Evolutionary conservation across 306 rosid species (phyloP).

Genomic region (Trifolium pratense): DNA sequence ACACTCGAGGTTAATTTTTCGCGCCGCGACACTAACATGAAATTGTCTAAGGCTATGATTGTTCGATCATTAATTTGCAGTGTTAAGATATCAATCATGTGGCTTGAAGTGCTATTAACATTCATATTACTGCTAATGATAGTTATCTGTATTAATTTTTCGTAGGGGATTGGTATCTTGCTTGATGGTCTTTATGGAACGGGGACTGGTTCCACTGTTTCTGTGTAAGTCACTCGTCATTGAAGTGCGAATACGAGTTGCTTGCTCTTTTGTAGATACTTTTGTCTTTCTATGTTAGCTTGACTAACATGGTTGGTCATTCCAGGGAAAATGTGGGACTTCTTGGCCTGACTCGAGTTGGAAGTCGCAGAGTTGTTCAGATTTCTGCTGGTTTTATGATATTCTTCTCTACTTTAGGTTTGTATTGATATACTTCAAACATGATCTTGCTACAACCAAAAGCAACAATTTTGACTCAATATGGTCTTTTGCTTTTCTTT

Average conservation of each 20-base stretch:
- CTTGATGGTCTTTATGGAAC: conserved; percentile 95
- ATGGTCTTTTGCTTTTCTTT: conserved; percentile 12
- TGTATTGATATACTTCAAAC: conserved; percentile 35
- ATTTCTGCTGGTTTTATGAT: conserved; percentile 97
- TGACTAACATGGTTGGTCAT: conserved; percentile 37
- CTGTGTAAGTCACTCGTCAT: conserved; percentile 72
- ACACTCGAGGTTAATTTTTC: too few species aligned
- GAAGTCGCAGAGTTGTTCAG: conserved; percentile 96
- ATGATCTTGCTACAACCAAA: neutral
- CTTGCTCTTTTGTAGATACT: neutral
- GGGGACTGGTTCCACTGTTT: conserved; percentile 85
- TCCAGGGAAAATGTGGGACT: conserved; percentile 96
- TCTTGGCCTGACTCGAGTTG: conserved; percentile 94
- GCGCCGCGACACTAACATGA: neutral
- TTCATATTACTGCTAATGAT: conserved; percentile 3
- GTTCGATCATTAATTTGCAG: neutral
- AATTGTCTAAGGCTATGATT: neutral
- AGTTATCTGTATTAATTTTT: conserved; percentile 6
- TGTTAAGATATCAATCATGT: neutral
- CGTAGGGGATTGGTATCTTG: conserved; percentile 82
- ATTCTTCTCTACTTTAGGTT: conserved; percentile 90
- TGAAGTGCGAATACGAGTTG: conserved; percentile 22
- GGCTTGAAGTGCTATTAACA: neutral
- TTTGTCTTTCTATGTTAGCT: conserved; percentile 22
- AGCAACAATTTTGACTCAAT: neutral